phyloP scores from a whole-genome alignment of 2,329 filamentous ascomycete genomes.

The Fusarium sp. region DNA sequence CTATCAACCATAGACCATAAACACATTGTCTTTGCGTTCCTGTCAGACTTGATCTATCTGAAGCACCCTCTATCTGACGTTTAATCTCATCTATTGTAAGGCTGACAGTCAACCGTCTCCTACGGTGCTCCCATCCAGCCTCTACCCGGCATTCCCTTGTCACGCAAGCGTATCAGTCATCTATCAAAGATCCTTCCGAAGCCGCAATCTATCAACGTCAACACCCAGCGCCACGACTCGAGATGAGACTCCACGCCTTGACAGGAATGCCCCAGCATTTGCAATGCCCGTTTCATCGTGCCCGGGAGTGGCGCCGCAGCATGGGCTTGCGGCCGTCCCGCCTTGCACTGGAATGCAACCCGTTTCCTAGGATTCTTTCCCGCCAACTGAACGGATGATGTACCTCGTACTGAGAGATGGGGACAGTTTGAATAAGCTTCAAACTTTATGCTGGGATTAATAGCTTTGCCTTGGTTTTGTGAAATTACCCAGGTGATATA shows the following conservation, averaged over 20 bases:
- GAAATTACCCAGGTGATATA: constrained; percentile 6
- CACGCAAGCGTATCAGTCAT: not conserved
- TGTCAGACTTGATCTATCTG: not conserved
- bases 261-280: constrained; percentile 31
- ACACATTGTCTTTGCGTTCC: not conserved
- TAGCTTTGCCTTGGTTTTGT: not conserved
- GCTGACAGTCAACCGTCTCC: not conserved
- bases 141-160: constrained; percentile 9
- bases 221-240: not conserved
- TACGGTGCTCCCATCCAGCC: not conserved
- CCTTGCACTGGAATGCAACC: constrained; percentile 22
- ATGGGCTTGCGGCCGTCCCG: constrained; percentile 1
- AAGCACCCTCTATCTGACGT: not conserved
- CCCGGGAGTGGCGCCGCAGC: constrained; percentile 35
- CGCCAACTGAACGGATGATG: not conserved
- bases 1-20: not conserved
- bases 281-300: constrained; percentile 30
- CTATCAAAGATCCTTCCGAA: not conserved
- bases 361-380: not conserved
- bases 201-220: not conserved
- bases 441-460: not conserved
- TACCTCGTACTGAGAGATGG: not conserved
- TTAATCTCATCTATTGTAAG: not conserved
- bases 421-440: not conserved
- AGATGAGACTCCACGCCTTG: constrained; percentile 2